Conservation (phyloP, 345 rosid species). For the Brassica juncea region DNA sequence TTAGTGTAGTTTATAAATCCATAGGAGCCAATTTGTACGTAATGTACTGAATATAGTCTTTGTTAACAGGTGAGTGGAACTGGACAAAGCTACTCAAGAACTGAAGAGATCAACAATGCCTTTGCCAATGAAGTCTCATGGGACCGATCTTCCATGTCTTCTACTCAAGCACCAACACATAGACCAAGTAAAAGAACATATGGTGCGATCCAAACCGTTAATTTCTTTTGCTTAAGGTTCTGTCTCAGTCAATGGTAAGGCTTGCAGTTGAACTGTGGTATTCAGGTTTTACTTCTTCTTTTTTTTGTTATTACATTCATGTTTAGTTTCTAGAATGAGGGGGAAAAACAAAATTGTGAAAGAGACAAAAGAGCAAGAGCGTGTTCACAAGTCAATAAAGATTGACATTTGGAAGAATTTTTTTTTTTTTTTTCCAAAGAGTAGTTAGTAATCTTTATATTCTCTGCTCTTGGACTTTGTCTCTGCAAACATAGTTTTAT, state of each 20-base stretch:
- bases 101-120: conserved; percentile 44
- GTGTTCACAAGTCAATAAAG: conserved; percentile 36
- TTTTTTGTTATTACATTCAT: neutral
- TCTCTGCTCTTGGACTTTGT: conserved; percentile 34
- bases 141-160: conserved; percentile 17
- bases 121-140: conserved; percentile 57
- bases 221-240: neutral
- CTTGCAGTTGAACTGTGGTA: neutral
- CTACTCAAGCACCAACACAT: neutral
- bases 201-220: conserved; percentile 24
- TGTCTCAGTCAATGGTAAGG: conserved; percentile 3
- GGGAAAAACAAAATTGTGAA: neutral
- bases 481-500: neutral
- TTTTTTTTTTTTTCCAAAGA: conserved; percentile 27
- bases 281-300: neutral
- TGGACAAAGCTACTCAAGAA: conserved; percentile 48
- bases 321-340: conserved; percentile 32
- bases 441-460: conserved; percentile 40
- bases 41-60: neutral
- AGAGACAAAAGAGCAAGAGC: conserved; percentile 19
- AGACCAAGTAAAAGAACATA: conserved; percentile 43
- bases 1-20: neutral
- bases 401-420: neutral
- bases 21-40: neutral
- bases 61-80: conserved; percentile 58